Evolutionary conservation across 139 green algal species (phyloP).

Genomic region (Micractinium conductrix): DNA sequence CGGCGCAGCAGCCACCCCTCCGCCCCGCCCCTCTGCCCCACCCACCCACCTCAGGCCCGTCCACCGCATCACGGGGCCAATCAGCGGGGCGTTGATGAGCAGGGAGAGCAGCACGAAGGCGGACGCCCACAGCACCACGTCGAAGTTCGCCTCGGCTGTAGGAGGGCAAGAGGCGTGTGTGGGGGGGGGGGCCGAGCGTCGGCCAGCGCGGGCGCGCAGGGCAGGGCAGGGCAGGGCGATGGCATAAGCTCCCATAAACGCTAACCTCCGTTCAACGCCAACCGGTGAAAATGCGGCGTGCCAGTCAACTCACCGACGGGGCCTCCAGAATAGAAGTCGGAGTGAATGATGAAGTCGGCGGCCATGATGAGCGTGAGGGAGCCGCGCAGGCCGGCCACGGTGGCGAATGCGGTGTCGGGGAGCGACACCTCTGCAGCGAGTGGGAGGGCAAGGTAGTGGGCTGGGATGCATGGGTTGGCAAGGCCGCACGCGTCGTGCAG

Average conservation of each 20-base stretch:
- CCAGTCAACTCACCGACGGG: neutral
- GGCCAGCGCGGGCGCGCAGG: no score
- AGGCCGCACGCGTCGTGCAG: no score
- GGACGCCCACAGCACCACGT: slow-evolving; percentile 75
- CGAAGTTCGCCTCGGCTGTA: slow-evolving; percentile 41
- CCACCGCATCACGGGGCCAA: slow-evolving; percentile 51
- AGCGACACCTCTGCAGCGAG: slow-evolving; percentile 34
- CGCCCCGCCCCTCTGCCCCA: neutral
- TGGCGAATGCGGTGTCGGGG: slow-evolving; percentile 69
- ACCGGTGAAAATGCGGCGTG: no score
- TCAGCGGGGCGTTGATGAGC: slow-evolving; percentile 75
- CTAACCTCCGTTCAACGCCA: no score
- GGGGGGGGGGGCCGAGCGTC: neutral
- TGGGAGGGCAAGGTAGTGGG: no score
- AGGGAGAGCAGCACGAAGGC: slow-evolving; percentile 87
- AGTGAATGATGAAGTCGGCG: slow-evolving; percentile 57
- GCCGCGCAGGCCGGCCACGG: slow-evolving; percentile 72
- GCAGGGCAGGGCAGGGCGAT: no score
- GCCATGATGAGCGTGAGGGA: slow-evolving; percentile 85
- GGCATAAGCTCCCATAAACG: no score
- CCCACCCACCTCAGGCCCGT: slow-evolving; percentile 1
- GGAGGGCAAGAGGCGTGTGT: neutral
- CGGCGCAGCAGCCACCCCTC: no score
- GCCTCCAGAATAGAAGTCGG: neutral
- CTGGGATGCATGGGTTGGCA: no score